Conservation (phyloP, 2,329 filamentous ascomycete genomes). For the Trematosphaeria pertusa region DNA sequence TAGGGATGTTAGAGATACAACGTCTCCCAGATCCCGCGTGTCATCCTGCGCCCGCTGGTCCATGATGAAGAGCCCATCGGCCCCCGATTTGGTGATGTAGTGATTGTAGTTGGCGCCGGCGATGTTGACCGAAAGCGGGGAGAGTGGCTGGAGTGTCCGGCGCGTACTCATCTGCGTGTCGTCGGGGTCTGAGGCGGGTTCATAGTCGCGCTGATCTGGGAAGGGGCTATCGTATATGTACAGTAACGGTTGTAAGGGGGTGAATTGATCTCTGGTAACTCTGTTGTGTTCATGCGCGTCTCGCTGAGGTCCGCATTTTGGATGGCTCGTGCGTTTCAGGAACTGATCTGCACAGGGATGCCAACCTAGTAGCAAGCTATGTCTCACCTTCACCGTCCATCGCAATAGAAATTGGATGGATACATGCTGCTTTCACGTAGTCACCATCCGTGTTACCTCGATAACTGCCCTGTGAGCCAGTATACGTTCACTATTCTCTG, state of each 20-base stretch:
- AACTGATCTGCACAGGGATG: constrained; percentile 7
- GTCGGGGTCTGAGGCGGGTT: constrained; percentile 6
- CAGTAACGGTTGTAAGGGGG: no score
- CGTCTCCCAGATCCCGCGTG: constrained; percentile 27
- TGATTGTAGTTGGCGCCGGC: constrained; percentile 32
- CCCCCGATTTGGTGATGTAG: constrained; percentile 19
- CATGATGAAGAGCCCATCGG: constrained; percentile 32
- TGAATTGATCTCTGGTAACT: no score
- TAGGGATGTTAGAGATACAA: constrained; percentile 45
- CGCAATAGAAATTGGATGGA: no score
- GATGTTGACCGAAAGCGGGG: constrained; percentile 38
- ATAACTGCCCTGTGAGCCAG: no score
- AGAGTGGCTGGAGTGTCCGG: constrained; percentile 40
- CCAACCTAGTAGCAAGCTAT: not conserved
- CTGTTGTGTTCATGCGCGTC: no score
- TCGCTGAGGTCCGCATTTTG: constrained; percentile 7
- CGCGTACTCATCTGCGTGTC: constrained; percentile 42
- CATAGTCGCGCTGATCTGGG: constrained; percentile 31
- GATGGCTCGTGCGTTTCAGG: constrained; percentile 6
- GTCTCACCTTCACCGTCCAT: no score
- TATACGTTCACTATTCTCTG: no score
- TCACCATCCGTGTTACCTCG: no score
- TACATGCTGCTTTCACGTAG: no score
- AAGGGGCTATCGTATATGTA: no score
- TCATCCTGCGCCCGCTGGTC: constrained; percentile 31